Evolutionary conservation across 1,284 basidiomycete species (phyloP), one percentile per base, ranked within the genome.

Genomic region (Papiliotrema laurentii): DNA sequence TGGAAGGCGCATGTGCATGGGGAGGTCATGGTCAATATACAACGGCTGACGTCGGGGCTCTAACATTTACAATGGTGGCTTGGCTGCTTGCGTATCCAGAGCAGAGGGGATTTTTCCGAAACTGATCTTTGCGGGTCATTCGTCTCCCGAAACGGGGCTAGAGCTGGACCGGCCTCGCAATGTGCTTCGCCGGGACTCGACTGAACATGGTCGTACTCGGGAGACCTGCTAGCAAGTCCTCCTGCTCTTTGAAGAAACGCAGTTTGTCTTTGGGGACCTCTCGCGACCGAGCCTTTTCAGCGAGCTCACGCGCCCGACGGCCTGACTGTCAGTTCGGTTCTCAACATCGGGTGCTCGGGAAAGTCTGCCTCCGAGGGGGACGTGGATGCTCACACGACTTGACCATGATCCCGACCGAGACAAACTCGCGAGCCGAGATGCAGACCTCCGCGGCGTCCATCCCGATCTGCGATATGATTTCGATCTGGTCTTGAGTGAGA

Each of bases 361-460:
- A 10, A 21, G 19, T 9, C 14, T 9, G 19, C 19, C 35, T 31
- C 30, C 9, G 35, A 21, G 9, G 7, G 35, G 14, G 35, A 10
- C 14, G 35, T 10, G 13, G 13, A 18, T 11, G 40, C 51, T 36
- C 24, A 53, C 51, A 49, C 25, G 47, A 49, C 39, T 53, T 53
- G 30, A 21, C 22, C 22, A 49, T 44, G 31, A 53, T 49, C 9
- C 51, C 51, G 10, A 45, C 43, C 5, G 47, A 40, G 36, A 35
- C 24, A 27, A 22, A 39, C 18, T 30, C 36, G 18, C 13, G 22
- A 4, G 27, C 6, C 10, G 35, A 31, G 46, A 52, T 26, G 34
- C 50, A 52, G n/a, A 48, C 38, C 14, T 44, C 42, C 16, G 42
- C 30, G 16, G 50, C 45, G 19, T 26, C 35, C 13, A 52, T 4